Base-by-base conservation (phyloP, 306 rosid genomes). In the Neltuma alba region DNA sequence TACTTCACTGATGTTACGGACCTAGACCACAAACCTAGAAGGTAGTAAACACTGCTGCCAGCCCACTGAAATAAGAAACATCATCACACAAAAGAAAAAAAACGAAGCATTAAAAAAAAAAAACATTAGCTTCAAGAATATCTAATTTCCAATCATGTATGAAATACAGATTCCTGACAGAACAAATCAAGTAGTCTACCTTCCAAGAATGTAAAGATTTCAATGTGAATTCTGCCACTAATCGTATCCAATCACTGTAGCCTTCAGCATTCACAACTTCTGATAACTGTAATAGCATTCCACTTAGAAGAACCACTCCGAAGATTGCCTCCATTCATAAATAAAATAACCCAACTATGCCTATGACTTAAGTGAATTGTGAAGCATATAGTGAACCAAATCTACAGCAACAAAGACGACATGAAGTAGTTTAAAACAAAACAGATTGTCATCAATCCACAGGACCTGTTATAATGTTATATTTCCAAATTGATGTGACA, bases 141-240 rank as follows among this genome's bases (percentile, higher is more conserved):
- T 76, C 34, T 64, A 63, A 52, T 40, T 41, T 13, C 38, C 48
- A 62, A 36, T 27, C 41, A 65, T 33, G 41, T 30, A 23, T 41
- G 76, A 37, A 34, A 77, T 62, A 79, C 38, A 57, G 30, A 42
- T 63, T 37, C 71, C 58, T 1, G 34, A 27, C 3, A 62, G 70
- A 72, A 79, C 57, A 55, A 37, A 61, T 28, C 31, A 44, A 79
- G 47, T 38, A 42, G 76, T 76, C 38, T 85, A 93, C 98, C 98
- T 93, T 89, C 98, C 98, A 94, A 63, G 98, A 94, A 61, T 94
- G 97, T 87, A 94, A 82, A 74, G 98, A 94, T 88, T 94, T 91
- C 70, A 94, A 85, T 15, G 98, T 94, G 83, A 94, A 94, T 76
- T 92, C 98, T 5, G 98, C 97, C 57, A 94, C 97, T 38, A 91